Base-by-base conservation (phyloP, 192 early-diverging fungal genomes). In the Podila epicladia region DNA sequence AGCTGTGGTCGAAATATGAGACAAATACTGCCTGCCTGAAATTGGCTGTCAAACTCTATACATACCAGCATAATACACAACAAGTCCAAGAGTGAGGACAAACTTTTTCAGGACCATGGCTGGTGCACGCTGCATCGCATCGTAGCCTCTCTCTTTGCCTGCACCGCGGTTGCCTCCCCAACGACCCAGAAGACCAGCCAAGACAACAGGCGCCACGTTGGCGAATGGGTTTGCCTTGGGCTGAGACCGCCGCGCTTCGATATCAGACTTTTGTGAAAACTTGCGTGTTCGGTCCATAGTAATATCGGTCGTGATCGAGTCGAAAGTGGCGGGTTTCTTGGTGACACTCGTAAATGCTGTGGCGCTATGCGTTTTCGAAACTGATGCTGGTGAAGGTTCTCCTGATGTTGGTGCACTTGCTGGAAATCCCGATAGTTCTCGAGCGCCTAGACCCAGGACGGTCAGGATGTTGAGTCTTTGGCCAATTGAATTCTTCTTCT, bases 151-250 rank as follows among this genome's bases (percentile, higher is more conserved):
- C 32, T 79, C 76, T 48, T 62, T 64, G 19, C 76, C 76, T 51
- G 76, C 65, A 20, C 76, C 76, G 15, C 76, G 76, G 35, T 79
- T 79, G 4, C 76, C 76, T n/a, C 76, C 76, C 76, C 76, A 79
- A n/a, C 76, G 76, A 22, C 76, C 76, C 26, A 79, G n/a, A 11
- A 79, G 41, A 22, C 65, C 76, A 15, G 69, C 76, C 50, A 79
- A 55, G 31, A 79, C 72, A 5, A 64, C 53, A 0, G 76, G 70
- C 15, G 76, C 76, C 13, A 79, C 26, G 24, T 72, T 79, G 13
- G 76, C 71, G 58, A 79, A 79, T 9, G 76, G 69, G 33, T 79
- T 79, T 11, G 76, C 70, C 32, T 72, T 79, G 22, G 76, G 76
- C 55, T 65, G 58, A 51, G 76, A 38, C 50, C 70, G 69, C 57